Conservation (phyloP, 371 early-diverging fungal genomes). For the Lichtheimia hyalospora region DNA sequence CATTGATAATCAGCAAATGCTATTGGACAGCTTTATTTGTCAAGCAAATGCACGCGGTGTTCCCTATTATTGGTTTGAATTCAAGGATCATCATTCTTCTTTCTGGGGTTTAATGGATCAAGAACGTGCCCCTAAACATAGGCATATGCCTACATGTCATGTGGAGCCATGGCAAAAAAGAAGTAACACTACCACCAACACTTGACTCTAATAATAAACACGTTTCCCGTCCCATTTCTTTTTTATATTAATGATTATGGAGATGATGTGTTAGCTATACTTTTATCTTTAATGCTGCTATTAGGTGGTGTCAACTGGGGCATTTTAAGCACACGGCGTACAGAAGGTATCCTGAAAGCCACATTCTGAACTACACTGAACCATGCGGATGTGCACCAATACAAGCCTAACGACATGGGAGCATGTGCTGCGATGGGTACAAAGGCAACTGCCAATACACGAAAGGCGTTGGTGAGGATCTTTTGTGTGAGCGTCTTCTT, state of each 20-base stretch:
- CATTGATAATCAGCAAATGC: slow-evolving; percentile 50
- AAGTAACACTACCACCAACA: slow-evolving; percentile 6
- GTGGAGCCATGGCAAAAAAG: slow-evolving; percentile 17
- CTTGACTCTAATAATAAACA: too few species aligned
- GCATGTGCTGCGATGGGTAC: slow-evolving; percentile 71
- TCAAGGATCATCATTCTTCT: slow-evolving; percentile 66
- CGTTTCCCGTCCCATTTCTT: too few species aligned
- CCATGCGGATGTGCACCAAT: slow-evolving; percentile 64
- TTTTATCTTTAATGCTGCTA: not conserved
- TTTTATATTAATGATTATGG: too few species aligned
- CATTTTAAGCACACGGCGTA: slow-evolving; percentile 19
- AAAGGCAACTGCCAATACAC: slow-evolving; percentile 60
- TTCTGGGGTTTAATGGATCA: slow-evolving; percentile 62
- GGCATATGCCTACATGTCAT: slow-evolving; percentile 43
- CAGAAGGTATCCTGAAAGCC: slow-evolving; percentile 44
- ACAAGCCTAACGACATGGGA: slow-evolving; percentile 67
- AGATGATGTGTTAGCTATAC: too few species aligned
- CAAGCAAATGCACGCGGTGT: slow-evolving; percentile 51
- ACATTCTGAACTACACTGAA: slow-evolving; percentile 63
- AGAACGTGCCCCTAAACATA: slow-evolving; percentile 35
- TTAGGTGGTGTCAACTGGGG: slow-evolving; percentile 1
- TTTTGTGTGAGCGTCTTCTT: slow-evolving; percentile 46
- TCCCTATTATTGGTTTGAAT: slow-evolving; percentile 66
- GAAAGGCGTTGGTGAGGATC: slow-evolving; percentile 53
- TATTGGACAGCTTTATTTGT: slow-evolving; percentile 54